phyloP scores from a whole-genome alignment of 2,329 filamentous ascomycete genomes.

The Trichoderma atroviride region DNA sequence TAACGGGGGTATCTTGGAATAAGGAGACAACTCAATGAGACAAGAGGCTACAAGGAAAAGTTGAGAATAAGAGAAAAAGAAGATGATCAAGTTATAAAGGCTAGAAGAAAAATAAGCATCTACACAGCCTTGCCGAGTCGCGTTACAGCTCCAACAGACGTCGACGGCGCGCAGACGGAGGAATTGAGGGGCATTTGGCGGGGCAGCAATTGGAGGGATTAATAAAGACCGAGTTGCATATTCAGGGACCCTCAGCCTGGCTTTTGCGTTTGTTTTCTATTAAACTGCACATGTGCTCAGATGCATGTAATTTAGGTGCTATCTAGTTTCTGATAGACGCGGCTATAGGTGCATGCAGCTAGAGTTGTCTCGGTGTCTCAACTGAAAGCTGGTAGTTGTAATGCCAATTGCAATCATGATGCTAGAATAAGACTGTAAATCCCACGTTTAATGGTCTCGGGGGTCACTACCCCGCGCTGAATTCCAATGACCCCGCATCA shows the following conservation, averaged over 20 bases:
- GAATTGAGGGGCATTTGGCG: slow-evolving; percentile 42
- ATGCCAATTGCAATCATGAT: background rate
- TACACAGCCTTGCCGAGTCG: slow-evolving; percentile 14
- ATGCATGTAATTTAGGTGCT: background rate
- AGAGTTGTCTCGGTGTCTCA: background rate
- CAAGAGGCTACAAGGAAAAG: background rate
- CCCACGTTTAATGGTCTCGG: background rate
- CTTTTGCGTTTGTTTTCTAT: background rate
- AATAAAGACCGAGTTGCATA: slow-evolving; percentile 18
- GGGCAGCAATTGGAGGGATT: slow-evolving; percentile 38
- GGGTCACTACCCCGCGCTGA: slow-evolving; percentile 17
- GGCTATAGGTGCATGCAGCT: background rate
- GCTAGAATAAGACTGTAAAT: background rate
- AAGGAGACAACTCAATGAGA: background rate
- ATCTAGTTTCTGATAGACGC: background rate
- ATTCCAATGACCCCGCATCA: slow-evolving; percentile 14
- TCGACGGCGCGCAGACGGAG: slow-evolving; percentile 35
- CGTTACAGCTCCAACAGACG: background rate
- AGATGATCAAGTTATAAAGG: background rate
- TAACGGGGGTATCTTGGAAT: background rate
- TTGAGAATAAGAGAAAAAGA: background rate
- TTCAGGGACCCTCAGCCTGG: background rate
- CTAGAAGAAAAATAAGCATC: background rate
- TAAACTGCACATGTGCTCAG: background rate
- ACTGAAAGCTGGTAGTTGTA: background rate